Base-by-base conservation (phyloP, 2,329 filamentous ascomycete species). In the Cercospora nicotianae region DNA sequence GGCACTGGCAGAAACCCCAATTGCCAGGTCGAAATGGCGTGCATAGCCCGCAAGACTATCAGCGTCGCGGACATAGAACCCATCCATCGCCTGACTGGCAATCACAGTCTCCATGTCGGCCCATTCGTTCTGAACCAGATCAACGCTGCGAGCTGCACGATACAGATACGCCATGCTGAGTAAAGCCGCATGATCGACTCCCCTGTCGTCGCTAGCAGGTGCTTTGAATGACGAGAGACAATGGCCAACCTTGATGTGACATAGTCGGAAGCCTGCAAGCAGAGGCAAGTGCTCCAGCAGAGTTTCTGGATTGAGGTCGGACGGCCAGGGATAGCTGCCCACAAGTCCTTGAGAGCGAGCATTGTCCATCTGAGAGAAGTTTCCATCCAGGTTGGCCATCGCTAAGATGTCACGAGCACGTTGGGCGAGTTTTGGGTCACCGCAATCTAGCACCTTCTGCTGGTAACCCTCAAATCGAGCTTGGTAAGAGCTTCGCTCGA, bases 1-100 rank as follows among this genome's bases (percentile, higher is more conserved):
- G 23, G 53, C 28, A 7, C 30, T 45, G 36, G 63, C 63, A 51
- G 63, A 39, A 2, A 60, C 55, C 9, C 63, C 63, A 16, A 65
- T 31, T 16, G 63, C 63, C 39, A 60, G 12, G 63, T 65, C 63
- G 39, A 65, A 65, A 36, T 65, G 63, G 6, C 57, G 33, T 18
- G 63, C 63, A 30, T 60, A 65, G 13, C 55, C 36, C 16, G 58
- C 63, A n/a, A 60, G 48, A 23, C 8, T 33, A 39, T 20, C 57
- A 18, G 42, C 63, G 9, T 65, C 57, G 26, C 63, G 63, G 7
- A 65, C 55, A 20, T 60, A 65, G 5, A 23, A 10, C 3, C 55
- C 55, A n/a, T 48, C 45, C n/a, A 18, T 39, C 12, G 6, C 16
- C 31, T 63, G 61, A 12, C 30, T 30, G n/a, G 42, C 20, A n/a